phyloP scores from a whole-genome alignment of 2,329 filamentous ascomycete genomes.

The Fusarium piperis region DNA sequence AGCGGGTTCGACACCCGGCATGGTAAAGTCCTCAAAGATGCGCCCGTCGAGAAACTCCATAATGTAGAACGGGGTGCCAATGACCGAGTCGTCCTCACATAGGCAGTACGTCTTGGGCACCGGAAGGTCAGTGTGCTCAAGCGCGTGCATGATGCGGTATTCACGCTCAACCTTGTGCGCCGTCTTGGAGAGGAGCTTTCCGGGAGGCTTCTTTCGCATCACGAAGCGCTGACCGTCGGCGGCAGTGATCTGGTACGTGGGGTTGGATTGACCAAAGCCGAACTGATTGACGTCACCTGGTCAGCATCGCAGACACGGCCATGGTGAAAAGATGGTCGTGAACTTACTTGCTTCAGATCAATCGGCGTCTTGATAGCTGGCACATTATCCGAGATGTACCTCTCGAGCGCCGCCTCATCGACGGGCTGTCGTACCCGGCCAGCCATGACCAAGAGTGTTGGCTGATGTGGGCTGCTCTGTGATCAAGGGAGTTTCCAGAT shows the following conservation, averaged over 20 bases:
- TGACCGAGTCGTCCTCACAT: slow-evolving; percentile 81
- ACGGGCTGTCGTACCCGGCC: slow-evolving; percentile 91
- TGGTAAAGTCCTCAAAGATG: slow-evolving; percentile 88
- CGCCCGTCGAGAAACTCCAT: slow-evolving; percentile 96
- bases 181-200: slow-evolving; percentile 88
- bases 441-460: slow-evolving; percentile 67
- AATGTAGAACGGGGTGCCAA: slow-evolving; percentile 95
- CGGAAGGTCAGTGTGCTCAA: slow-evolving; percentile 81
- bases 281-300: slow-evolving; percentile 68
- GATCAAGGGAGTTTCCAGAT: background rate
- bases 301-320: background rate
- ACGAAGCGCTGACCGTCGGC: slow-evolving; percentile 79
- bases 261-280: slow-evolving; percentile 96
- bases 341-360: slow-evolving; percentile 84
- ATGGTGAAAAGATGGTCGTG: too few relatives aligned
- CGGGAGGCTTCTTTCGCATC: slow-evolving; percentile 97
- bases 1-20: slow-evolving; percentile 75
- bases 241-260: slow-evolving; percentile 90
- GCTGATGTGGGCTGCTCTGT: background rate
- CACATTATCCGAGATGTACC: slow-evolving; percentile 81
- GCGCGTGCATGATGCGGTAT: slow-evolving; percentile 87
- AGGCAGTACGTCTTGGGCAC: slow-evolving; percentile 86
- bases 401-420: slow-evolving; percentile 80
- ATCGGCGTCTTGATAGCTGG: slow-evolving; percentile 85
- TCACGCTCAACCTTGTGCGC: slow-evolving; percentile 98